These are phyloP conservation scores for Melocanna baccifera DNA, from an alignment of 176 grass and related monocot genomes.

Conservation along the genomic window DNA sequence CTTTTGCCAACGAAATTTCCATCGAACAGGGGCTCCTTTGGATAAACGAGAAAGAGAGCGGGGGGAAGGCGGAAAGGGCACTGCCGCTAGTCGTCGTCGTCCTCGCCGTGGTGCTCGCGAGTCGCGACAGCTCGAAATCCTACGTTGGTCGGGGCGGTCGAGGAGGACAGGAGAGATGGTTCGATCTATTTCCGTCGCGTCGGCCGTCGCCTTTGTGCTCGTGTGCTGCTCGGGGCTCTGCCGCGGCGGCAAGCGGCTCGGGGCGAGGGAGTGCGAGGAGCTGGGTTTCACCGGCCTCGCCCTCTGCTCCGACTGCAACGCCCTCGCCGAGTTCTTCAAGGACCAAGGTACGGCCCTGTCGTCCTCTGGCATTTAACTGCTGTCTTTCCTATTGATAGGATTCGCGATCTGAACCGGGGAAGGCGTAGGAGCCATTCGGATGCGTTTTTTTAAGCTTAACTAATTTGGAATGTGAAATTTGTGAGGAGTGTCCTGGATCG, in stretches of 20 bases:
- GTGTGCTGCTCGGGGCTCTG: conserved; percentile 25
- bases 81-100: not conserved
- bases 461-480: not conserved
- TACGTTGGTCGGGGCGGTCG: not conserved
- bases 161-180: conserved; percentile 8
- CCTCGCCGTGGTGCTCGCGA: not conserved
- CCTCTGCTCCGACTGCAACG: conserved; percentile 94
- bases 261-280: conserved; percentile 72
- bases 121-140: not conserved
- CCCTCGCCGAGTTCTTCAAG: conserved; percentile 81
- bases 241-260: conserved; percentile 45
- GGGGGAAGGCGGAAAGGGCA: not conserved
- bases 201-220: conserved; percentile 9
- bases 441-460: not conserved
- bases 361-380: not conserved
- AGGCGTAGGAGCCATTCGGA: not conserved
- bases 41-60: not conserved
- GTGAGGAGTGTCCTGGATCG: not conserved
- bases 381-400: not conserved
- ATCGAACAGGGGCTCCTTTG: not conserved
- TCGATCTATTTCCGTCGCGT: not conserved
- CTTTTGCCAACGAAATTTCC: not conserved
- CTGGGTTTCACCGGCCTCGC: conserved; percentile 97
- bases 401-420: not conserved
- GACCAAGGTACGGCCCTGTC: conserved; percentile 50